Percentiles rank a stretch among this genome's conserved stretches.
These are phyloP conservation scores for Pythium aphanidermatum DNA, from an alignment of 352 stramenopile genomes.

Conservation along the genomic window DNA sequence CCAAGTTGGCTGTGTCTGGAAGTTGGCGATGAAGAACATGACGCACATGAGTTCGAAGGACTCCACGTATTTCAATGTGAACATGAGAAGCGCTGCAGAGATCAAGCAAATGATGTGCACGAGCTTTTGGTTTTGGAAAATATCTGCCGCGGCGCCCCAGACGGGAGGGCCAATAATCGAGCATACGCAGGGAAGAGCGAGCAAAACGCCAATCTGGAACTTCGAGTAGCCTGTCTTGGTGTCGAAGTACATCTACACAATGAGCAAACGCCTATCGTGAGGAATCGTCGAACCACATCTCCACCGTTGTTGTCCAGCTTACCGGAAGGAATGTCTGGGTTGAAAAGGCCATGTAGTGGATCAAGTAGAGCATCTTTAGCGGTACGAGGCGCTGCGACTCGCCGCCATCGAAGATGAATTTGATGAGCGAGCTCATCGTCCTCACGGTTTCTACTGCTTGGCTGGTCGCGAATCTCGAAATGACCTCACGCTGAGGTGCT, in stretches of 20 bases:
- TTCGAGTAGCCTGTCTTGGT: constrained; percentile 50
- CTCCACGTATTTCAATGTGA: constrained; percentile 51
- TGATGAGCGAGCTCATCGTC: constrained; percentile 1
- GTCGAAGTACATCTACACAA: constrained; percentile 49
- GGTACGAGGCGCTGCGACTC: constrained; percentile 52
- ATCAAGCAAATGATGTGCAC: constrained; percentile 60
- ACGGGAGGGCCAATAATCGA: constrained; percentile 61
- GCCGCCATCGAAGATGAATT: constrained; percentile 55
- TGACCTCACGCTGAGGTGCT: no score
- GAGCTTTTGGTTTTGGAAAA: constrained; percentile 57
- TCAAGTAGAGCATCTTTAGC: constrained; percentile 69
- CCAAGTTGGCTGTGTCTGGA: constrained; percentile 58
- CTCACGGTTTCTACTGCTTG: no score
- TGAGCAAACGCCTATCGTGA: not conserved
- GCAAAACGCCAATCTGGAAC: constrained; percentile 71
- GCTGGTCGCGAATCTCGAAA: no score
- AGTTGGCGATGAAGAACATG: constrained; percentile 70
- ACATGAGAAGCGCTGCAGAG: constrained; percentile 57
- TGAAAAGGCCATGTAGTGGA: constrained; percentile 63
- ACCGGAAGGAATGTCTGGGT: constrained; percentile 62
- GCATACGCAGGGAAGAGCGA: constrained; percentile 60
- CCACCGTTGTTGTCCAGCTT: no score
- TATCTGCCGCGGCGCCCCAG: constrained; percentile 55
- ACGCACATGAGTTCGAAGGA: constrained; percentile 66
- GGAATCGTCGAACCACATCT: no score